Base-by-base conservation (phyloP, 108 stramenopile species). In the Parmales sp. region DNA sequence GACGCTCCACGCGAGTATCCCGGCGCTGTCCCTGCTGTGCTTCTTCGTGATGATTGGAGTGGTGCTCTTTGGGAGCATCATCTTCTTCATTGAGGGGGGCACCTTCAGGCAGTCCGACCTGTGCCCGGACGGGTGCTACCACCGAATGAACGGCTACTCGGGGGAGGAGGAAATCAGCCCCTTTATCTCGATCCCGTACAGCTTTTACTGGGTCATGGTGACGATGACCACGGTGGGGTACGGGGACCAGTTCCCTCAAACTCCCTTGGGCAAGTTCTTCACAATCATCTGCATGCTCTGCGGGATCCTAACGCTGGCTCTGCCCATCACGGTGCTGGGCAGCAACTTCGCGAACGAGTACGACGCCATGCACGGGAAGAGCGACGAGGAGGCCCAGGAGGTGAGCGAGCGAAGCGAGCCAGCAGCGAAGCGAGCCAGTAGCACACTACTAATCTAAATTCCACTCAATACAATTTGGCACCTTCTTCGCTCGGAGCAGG, bases 161-260 rank as follows among this genome's bases (percentile, higher is more conserved):
- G 46, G 46, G 8, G 46, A 48, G 9, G 71, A 34, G 2, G 65
- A 29, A 45, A 22, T 34, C 41, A 25, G 49, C 20, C 45, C 48
- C 13, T 73, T 64, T 38, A 25, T 39, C 20, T 44, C 28, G 38
- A 64, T 69, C 9, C 63, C 66, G 2, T 38, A 39, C 18, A 28
- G 64, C 36, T 37, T 65, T 25, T 73, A 73, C 45, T 73, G 72
- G 72, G 60, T 66, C 0, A 60, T 73, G 28, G 66, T 73, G 0
- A 73, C 72, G 3, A 64, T 69, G 44, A 73, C 72, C 11, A 73
- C 72, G 0, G 67, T 68, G 7, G 72, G 72, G 11, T 73, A 69
- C 36, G 72, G 72, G 26, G 72, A 73, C 38, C 37, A 51, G 0
- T 2, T 16, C 29, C 67, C 68, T 5, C n/a, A 63, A 45, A 28